Base-by-base conservation (phyloP, 106 monocot genomes). In the Phalaenopsis equestris region DNA sequence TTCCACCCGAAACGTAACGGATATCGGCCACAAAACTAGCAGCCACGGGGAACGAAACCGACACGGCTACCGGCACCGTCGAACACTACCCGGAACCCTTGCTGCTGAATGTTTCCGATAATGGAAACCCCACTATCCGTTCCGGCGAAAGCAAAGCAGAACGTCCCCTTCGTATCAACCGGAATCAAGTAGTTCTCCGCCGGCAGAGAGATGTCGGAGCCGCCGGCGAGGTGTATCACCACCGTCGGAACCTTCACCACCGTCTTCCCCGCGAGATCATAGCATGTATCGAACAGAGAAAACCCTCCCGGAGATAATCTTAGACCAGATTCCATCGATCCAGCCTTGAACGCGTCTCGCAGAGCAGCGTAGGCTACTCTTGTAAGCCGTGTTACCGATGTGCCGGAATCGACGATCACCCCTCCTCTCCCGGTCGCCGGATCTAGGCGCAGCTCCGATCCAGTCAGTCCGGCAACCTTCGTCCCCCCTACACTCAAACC, bases 371-470 rank as follows among this genome's bases (percentile, higher is more conserved):
- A 95, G 14, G 84, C 86, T 1, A 83, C 82, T 65, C 89, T 67
- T 11, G 89, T 76, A 23, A 96, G 88, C 70, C 93, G 75, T 11
- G 93, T 93, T n/a, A 96, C 91, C 42, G 93, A 91, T 15, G 95
- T 93, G 41, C 95, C 95, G 43, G 95, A 96, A 82, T 96, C 93
- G 11, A 96, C 90, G 46, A 96, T 93, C 80, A 96, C 95, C 14
- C 93, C 93, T 12, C 95, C 93, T 36, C 82, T 72, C 16, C 95
- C 93, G 0, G 91, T 89, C 46, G 78, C 64, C 64, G 86, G 89
- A 68, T 96, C 87, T 41, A 96, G 84, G 41, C 47, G 70, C 36
- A 93, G 85, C 75, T 87, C 83, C 6, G 87, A 75, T 36, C 67
- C 80, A 9, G 45, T 16, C 6, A 87, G 68, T 8, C 94, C 90